Evolutionary conservation across 352 stramenopile species (phyloP), one percentile per base, ranked within the genome.

Genomic region (Phytophthora rubi): DNA sequence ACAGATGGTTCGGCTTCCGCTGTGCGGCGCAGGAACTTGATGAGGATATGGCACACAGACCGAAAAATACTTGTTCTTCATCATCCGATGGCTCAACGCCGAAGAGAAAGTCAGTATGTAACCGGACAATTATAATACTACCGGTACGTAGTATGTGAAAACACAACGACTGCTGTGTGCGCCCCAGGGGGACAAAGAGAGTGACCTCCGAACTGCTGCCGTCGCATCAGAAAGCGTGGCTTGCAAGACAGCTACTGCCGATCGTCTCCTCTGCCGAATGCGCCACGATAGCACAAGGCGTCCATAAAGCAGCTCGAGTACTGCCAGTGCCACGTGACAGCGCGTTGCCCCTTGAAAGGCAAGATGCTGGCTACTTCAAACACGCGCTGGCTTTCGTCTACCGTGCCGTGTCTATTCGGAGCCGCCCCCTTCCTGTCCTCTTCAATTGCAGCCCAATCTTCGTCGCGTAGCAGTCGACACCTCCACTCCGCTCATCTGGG

Each of bases 281-380:
- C 23, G 23, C 23, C 1, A 26, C 23, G 23, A 12, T 12, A 15
- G 35, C 35, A 42, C 35, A 12, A 42, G 35, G 35, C 35, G 35
- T 10, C 35, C 9, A 12, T 1, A 39, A 39, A 10, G 33, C 33
- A 39, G 33, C 9, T 12, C 33, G 33, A 39, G 13, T 4, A 12
- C 33, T 39, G 4, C 35, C 35, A 42, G 35, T 26, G 26, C 56
- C 48, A 23, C 13, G 15, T 53, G 23, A 28, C 37, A 10, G 39
- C 39, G 42, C n/a, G 28, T 54, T 53, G 42, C 53, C 53, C 12
- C 54, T 54, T 65, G 47, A 51, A 53, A 47, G 44, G 55, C 56
- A 54, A 54, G 16, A 33, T n/a, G 9, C 7, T 15, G 37, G 37
- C n/a, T 35, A 64, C 33, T 59, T 63, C 62, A 70, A 59, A 44